These are phyloP conservation scores for Piper betle DNA, from an alignment of 164 flowering plant genomes.

Conservation along the genomic window DNA sequence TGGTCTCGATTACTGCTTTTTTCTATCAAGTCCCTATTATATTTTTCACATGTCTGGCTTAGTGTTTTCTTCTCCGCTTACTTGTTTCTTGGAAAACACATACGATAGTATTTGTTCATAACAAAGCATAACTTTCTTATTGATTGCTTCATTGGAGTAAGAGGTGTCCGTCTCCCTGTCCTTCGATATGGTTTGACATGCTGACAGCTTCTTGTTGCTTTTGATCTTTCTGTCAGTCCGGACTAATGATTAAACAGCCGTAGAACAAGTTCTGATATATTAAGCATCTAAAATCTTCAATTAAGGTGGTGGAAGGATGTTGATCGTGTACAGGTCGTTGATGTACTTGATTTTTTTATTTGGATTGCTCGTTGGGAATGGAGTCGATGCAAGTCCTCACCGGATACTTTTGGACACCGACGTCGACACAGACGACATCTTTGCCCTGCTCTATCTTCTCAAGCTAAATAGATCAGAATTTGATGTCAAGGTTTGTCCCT, in stretches of 20 bases:
- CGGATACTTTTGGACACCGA: slow-evolving; percentile 79
- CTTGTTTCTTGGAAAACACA: too few relatives aligned
- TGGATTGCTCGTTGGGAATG: slow-evolving; percentile 6
- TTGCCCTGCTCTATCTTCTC: slow-evolving; percentile 69
- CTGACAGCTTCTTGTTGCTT: neutral
- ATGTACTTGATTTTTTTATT: slow-evolving; percentile 1
- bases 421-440: slow-evolving; percentile 86
- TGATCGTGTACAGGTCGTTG: neutral
- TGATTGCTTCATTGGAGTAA: too few relatives aligned
- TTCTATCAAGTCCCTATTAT: too few relatives aligned
- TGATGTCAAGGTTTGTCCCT: slow-evolving; percentile 40
- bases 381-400: slow-evolving; percentile 17
- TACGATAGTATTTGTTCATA: too few relatives aligned
- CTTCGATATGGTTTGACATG: neutral
- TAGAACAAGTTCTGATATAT: too few relatives aligned
- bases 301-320: slow-evolving; percentile 1
- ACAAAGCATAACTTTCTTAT: too few relatives aligned
- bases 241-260: too few relatives aligned
- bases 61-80: too few relatives aligned
- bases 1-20: too few relatives aligned
- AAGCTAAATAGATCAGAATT: slow-evolving; percentile 72
- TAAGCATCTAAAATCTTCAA: too few relatives aligned
- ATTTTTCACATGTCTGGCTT: too few relatives aligned
- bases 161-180: neutral
- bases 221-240: too few relatives aligned